Base-by-base conservation (phyloP, 129 eudicot species). In the Calendula officinalis region DNA sequence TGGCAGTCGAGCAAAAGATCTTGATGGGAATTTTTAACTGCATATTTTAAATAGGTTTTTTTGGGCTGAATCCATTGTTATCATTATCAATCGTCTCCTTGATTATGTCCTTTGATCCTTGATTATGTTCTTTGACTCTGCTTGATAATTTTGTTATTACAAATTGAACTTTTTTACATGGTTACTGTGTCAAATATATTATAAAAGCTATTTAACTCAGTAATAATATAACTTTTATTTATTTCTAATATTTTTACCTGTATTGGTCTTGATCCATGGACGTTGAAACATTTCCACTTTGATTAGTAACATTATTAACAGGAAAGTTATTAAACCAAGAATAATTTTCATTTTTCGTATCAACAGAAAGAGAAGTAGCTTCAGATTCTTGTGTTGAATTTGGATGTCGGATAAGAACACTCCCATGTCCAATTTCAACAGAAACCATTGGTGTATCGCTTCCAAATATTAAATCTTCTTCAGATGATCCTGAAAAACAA, bases 341-440 rank as follows among this genome's bases (percentile, higher is more conserved):
- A 68, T 84, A 84, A 69, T 84, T 75, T 65, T 84, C 86, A 32
- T 51, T 82, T 70, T 88, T 88, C 42, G 82, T 73, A 74, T 87
- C 88, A 51, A 81, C 55, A 43, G 95, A 76, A 79, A 84, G 84
- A 36, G 95, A 87, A 83, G 88, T 87, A 32, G 95, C 96, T 82
- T 84, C 96, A 42, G 89, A 84, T 74, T 88, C 96, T 66, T 88
- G 92, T 39, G 86, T 64, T 47, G 86, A 67, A 37, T 78, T 79
- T 13, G 96, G 96, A 62, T 88, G 96, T 71, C 89, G 68, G 52
- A 88, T 82, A 12, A 88, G 96, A 12, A 88, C 89, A 77, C 92
- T 84, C 55, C 96, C 96, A 80, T 88, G 92, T 63, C 96, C 96
- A 68, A 84, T 82, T 81, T 88, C 96, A 63, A 88, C 96, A 33